Conservation (phyloP, 2,329 filamentous ascomycete species). For the Colletotrichum aenigma region DNA sequence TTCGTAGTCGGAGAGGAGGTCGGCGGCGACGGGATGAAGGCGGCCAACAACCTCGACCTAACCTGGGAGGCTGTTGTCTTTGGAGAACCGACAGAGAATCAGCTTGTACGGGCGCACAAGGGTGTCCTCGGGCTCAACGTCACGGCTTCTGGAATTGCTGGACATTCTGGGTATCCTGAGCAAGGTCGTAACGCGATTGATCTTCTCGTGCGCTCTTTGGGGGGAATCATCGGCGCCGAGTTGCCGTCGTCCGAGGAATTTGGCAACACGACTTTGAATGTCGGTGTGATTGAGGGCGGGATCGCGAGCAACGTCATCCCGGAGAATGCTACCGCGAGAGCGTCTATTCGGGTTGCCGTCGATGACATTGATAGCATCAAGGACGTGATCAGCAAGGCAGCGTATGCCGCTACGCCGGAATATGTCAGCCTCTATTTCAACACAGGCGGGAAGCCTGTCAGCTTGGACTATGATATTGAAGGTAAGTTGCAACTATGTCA, state of each 20-base stretch:
- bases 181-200: conserved; percentile 86
- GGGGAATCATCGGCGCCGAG: conserved; percentile 67
- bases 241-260: conserved; percentile 78
- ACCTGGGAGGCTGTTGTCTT: conserved; percentile 76
- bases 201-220: conserved; percentile 74
- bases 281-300: conserved; percentile 79
- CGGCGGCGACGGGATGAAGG: conserved; percentile 78
- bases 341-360: conserved; percentile 78
- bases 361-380: conserved; percentile 66
- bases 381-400: conserved; percentile 55
- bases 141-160: conserved; percentile 72
- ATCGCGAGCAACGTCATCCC: conserved; percentile 90
- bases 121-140: conserved; percentile 75
- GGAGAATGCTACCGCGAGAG: conserved; percentile 67
- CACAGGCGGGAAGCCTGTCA: conserved; percentile 75
- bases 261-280: conserved; percentile 88
- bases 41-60: conserved; percentile 33
- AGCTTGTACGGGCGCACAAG: conserved; percentile 91
- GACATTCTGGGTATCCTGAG: conserved; percentile 92
- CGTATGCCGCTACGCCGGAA: conserved; percentile 58
- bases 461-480: conserved; percentile 81
- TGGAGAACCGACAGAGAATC: conserved; percentile 90
- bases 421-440: conserved; percentile 67
- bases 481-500: conserved; percentile 46
- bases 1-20: conserved; percentile 85